phyloP scores from a whole-genome alignment of 805 yeast genomes.

The Tetrapisispora phaffii region DNA sequence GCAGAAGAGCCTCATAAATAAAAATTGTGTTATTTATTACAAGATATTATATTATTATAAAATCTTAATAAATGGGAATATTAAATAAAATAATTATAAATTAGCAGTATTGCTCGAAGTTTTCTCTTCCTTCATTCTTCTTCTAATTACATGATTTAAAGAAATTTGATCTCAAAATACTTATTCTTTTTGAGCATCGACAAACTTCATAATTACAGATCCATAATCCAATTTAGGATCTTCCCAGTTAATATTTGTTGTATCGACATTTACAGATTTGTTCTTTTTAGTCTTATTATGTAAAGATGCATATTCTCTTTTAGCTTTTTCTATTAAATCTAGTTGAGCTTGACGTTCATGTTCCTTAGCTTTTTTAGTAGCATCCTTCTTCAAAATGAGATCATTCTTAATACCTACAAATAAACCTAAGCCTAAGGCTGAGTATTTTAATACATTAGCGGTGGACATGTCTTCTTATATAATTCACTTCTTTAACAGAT shows the following conservation, averaged over 20 bases:
- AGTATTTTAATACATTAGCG: constrained; percentile 73
- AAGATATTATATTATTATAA: neutral
- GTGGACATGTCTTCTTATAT: constrained; percentile 33
- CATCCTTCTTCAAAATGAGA: constrained; percentile 51
- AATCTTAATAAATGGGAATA: neutral
- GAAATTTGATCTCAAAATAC: neutral
- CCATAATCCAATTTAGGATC: constrained; percentile 88
- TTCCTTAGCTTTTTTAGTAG: constrained; percentile 46
- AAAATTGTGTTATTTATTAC: neutral
- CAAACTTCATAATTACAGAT: constrained; percentile 52
- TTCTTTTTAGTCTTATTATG: constrained; percentile 29
- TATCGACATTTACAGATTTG: neutral
- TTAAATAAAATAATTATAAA: neutral
- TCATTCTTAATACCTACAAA: constrained; percentile 85
- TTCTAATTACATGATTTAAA: neutral
- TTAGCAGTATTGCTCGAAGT: neutral
- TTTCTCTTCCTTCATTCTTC: neutral
- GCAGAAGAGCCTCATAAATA: no score
- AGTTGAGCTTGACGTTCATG: constrained; percentile 53
- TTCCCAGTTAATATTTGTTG: constrained; percentile 54
- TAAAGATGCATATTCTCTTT: constrained; percentile 72
- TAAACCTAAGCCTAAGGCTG: constrained; percentile 81
- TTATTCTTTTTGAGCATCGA: constrained; percentile 40
- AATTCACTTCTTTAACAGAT: neutral
- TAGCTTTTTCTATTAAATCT: constrained; percentile 78